A percentile compares a stretch with the other conserved stretches of the same genome.
Conservation (phyloP, 2,329 filamentous ascomycete genomes). For the Leptosphaerulina australis region DNA sequence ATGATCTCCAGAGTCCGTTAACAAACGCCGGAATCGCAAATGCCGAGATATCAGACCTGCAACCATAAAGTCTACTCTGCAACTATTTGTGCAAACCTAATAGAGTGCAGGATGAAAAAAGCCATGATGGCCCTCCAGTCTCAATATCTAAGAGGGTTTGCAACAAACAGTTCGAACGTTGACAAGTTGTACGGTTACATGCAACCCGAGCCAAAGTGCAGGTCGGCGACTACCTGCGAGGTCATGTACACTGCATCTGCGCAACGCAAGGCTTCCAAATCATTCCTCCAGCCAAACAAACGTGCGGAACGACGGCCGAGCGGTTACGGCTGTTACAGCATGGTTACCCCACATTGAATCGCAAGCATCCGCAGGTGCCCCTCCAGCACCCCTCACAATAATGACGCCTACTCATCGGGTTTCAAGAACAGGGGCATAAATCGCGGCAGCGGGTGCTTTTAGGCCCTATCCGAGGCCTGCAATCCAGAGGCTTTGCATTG, state of each 20-base stretch:
- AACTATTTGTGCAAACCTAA: too few relatives aligned
- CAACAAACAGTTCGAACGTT: background rate
- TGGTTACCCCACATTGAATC: constrained; percentile 28
- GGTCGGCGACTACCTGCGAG: background rate
- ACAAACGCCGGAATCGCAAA: background rate
- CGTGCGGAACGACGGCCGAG: constrained; percentile 14
- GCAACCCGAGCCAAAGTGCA: background rate
- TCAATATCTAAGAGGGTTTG: too few relatives aligned
- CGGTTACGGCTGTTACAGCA: constrained; percentile 12
- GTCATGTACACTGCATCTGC: background rate
- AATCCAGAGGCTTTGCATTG: constrained; percentile 1
- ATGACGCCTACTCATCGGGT: constrained; percentile 24
- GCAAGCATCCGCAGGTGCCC: constrained; percentile 18
- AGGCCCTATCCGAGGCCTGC: background rate
- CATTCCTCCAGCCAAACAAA: constrained; percentile 1
- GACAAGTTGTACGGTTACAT: background rate
- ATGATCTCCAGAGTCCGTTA: background rate
- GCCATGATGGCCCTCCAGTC: too few relatives aligned
- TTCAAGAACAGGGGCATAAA: constrained; percentile 14
- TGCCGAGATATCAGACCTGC: background rate
- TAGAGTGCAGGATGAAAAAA: too few relatives aligned
- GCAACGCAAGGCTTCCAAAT: constrained; percentile 4
- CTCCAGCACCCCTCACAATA: constrained; percentile 27
- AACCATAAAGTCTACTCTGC: background rate
- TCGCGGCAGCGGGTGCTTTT: constrained; percentile 3